Evolutionary conservation across 495 filamentous ascomycete species (phyloP), one percentile per base, ranked within the genome.

Genomic region (Tuber microsphaerosporum): DNA sequence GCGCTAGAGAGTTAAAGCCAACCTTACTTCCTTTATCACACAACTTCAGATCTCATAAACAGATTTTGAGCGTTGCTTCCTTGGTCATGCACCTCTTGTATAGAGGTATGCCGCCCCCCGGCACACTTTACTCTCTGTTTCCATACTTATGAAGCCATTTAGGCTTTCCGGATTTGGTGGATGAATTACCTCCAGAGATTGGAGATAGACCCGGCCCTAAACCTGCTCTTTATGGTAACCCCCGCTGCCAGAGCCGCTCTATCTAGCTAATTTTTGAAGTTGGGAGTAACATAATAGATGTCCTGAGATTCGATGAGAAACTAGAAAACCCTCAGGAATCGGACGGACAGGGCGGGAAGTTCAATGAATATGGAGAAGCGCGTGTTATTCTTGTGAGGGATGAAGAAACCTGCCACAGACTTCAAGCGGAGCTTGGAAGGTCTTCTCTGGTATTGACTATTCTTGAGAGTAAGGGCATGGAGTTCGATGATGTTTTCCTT

Each of bases 1-100:
- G 39, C 39, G 39, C 39, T 41, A 41, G 39, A 2, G 74, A 75
- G 1, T 74, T 83, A 16, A 77, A 70, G 61, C 85, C 85, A 20
- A 39, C 37, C 5, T 75, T 83, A 26, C 85, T 83, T 65, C 75
- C 77, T 4, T 71, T 86, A 6, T 77, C 77, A 2, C 80, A 82
- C 46, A 87, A 87, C 46, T 87, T 86, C 45, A 84, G 86, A 4
- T 86, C 85, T 0, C 85, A 87, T 44, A 84, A 87, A 71, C 86
- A 85, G 2, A 87, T 87, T 46, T 74, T 87, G 44, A 81, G 77
- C 7, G 77, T 87, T 26, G 85, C 85, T 6, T 85, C 85, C 2
- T 78, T 82, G 17, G 81, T 86, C 1, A 41, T 41, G 39, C 39
- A 41, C 39, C 39, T 41, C 39, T 41, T 41, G 39, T 41, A 41